phyloP scores from a whole-genome alignment of 2,329 filamentous ascomycete genomes.

The Hypoxylon sp. region DNA sequence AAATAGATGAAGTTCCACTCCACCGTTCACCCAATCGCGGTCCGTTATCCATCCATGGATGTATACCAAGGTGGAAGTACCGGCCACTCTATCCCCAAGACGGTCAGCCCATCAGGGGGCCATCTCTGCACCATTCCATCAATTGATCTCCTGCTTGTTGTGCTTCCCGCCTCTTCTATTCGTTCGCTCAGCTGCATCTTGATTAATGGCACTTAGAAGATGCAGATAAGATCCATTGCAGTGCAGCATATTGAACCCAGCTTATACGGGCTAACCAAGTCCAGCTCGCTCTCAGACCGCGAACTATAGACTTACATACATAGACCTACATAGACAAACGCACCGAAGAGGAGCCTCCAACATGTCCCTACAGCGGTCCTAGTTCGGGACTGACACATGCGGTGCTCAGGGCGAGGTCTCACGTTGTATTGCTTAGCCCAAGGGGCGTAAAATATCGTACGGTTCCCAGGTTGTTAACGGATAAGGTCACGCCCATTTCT shows the following conservation, averaged over 20 bases:
- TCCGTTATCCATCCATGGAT: not conserved
- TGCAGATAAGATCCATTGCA: conserved; percentile 22
- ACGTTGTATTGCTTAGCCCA: conserved; percentile 27
- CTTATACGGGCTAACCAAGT: conserved; percentile 13
- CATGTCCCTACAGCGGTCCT: conserved; percentile 13
- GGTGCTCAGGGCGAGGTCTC: conserved; percentile 18
- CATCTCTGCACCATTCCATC: conserved; percentile 27
- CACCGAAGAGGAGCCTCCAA: conserved; percentile 26
- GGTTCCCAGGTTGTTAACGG: conserved; percentile 22
- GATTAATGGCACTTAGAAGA: conserved; percentile 13
- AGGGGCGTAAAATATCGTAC: conserved; percentile 36
- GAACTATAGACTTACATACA: conserved; percentile 13
- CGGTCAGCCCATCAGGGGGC: conserved; percentile 28
- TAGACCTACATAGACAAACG: conserved; percentile 17
- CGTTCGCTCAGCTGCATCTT: conserved; percentile 29
- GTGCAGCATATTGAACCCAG: conserved; percentile 8
- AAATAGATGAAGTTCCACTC: conserved; percentile 33
- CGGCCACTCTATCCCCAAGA: conserved; percentile 36
- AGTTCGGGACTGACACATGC: conserved; percentile 24
- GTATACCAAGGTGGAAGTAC: conserved; percentile 33
- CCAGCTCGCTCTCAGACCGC: conserved; percentile 12
- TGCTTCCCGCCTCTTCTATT: conserved; percentile 23
- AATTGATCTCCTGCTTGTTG: conserved; percentile 23
- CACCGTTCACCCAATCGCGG: conserved; percentile 22
- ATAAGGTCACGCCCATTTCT: conserved; percentile 31